Evolutionary conservation across 345 rosid species (phyloP).

Genomic region (Lumnitzera littorea): DNA sequence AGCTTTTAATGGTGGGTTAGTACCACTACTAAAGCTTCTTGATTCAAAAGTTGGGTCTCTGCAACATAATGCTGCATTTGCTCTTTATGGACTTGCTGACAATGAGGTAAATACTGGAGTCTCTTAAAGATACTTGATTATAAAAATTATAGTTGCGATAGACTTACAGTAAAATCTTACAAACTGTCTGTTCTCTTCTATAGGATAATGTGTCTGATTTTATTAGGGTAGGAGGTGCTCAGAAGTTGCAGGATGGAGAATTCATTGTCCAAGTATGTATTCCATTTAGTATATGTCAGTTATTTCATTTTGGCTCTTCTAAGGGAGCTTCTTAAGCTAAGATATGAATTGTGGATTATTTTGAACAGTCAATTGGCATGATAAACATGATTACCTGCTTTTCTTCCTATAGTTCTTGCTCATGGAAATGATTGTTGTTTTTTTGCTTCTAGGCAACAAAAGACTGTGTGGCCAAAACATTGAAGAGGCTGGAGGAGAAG

Average conservation of each 20-base stretch:
- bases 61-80: conserved; percentile 99
- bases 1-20: conserved; percentile 84
- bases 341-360: no score
- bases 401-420: no score
- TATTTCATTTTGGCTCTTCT: neutral
- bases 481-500: conserved; percentile 96
- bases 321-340: neutral
- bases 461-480: conserved; percentile 93
- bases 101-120: conserved; percentile 63
- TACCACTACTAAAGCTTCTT: conserved; percentile 85
- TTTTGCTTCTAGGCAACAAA: conserved; percentile 76
- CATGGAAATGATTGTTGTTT: conserved; percentile 1
- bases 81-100: conserved; percentile 97
- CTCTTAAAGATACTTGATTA: neutral
- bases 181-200: conserved; percentile 17
- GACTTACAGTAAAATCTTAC: no score
- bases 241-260: conserved; percentile 94
- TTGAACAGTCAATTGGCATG: no score
- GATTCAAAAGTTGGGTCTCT: conserved; percentile 95
- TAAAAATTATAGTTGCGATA: neutral
- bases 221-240: conserved; percentile 96
- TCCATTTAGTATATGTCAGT: conserved; percentile 5
- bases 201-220: conserved; percentile 96
- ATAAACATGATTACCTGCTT: no score
- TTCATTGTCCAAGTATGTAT: conserved; percentile 81